Evolutionary conservation across 2,329 filamentous ascomycete species (phyloP).

Genomic region (Penicillium janthinellum): DNA sequence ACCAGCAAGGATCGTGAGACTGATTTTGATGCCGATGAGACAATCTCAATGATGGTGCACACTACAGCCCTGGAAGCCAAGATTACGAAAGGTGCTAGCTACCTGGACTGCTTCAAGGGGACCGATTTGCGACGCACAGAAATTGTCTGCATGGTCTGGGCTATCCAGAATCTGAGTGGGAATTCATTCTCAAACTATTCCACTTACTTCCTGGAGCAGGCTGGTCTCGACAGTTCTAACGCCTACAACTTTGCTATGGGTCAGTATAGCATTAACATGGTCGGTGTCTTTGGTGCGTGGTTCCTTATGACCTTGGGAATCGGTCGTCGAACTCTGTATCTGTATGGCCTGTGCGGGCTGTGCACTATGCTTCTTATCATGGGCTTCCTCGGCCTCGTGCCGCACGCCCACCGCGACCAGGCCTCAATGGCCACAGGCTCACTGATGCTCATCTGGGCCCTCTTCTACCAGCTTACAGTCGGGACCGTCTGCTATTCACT

Average conservation of each 20-base stretch:
- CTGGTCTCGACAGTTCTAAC: slow-evolving; percentile 52
- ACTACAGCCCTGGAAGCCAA: slow-evolving; percentile 78
- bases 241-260: slow-evolving; percentile 61
- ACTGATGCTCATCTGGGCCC: slow-evolving; percentile 81
- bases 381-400: slow-evolving; percentile 78
- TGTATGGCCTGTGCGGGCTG: slow-evolving; percentile 73
- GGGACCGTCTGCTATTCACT: slow-evolving; percentile 89
- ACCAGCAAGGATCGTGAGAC: slow-evolving; percentile 57
- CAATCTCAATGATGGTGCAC: slow-evolving; percentile 88
- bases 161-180: slow-evolving; percentile 65
- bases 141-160: slow-evolving; percentile 67
- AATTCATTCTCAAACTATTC: slow-evolving; percentile 67
- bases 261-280: slow-evolving; percentile 70
- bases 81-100: slow-evolving; percentile 72
- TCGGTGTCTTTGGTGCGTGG: slow-evolving; percentile 80
- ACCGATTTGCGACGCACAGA: slow-evolving; percentile 77
- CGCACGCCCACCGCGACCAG: slow-evolving; percentile 58
- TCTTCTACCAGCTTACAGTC: slow-evolving; percentile 83
- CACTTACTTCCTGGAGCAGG: slow-evolving; percentile 61
- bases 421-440: slow-evolving; percentile 76
- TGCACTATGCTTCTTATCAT: slow-evolving; percentile 78
- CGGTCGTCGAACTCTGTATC: slow-evolving; percentile 74
- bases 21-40: slow-evolving; percentile 79
- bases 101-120: slow-evolving; percentile 82
- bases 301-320: slow-evolving; percentile 73